These are phyloP conservation scores for Melampsora americana DNA, from an alignment of 1,284 basidiomycete species.

Conservation along the genomic window DNA sequence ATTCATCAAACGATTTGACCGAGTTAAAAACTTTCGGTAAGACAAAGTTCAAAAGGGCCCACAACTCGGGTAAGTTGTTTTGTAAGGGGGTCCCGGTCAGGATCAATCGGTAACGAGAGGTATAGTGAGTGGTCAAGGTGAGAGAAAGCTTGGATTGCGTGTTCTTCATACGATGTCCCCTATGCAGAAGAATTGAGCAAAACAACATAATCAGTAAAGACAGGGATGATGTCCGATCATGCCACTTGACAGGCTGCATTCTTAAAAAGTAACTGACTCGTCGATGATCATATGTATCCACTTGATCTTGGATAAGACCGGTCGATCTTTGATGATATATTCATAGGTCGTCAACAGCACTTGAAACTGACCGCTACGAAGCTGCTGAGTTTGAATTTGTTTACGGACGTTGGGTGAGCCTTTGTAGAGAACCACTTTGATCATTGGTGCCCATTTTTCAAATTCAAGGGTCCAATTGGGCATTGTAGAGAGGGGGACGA, in stretches of 20 bases:
- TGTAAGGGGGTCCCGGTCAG: constrained; percentile 90
- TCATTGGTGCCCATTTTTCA: constrained; percentile 88
- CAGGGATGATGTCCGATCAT: no score
- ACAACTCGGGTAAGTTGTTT: constrained; percentile 97
- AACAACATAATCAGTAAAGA: neutral
- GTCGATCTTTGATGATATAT: constrained; percentile 97
- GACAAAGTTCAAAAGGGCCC: constrained; percentile 97
- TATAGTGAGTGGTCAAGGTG: constrained; percentile 89
- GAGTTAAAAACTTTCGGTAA: constrained; percentile 99
- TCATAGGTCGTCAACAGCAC: constrained; percentile 97
- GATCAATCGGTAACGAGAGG: constrained; percentile 88
- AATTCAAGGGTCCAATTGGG: constrained; percentile 99
- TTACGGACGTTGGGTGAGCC: constrained; percentile 81
- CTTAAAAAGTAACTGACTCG: constrained; percentile 58
- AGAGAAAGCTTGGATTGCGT: constrained; percentile 90
- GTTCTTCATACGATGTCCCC: constrained; percentile 99
- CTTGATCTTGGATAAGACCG: constrained; percentile 81
- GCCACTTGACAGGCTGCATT: constrained; percentile 46
- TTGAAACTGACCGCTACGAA: constrained; percentile 72
- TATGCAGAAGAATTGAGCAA: constrained; percentile 46
- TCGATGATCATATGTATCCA: constrained; percentile 99
- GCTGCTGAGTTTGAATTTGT: constrained; percentile 61
- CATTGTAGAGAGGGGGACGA: constrained; percentile 96
- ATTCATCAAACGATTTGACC: constrained; percentile 98
- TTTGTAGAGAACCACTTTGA: constrained; percentile 85